These are phyloP conservation scores for Paraconiothyrium brasiliense DNA, from an alignment of 2,329 filamentous ascomycete genomes.

Conservation along the genomic window DNA sequence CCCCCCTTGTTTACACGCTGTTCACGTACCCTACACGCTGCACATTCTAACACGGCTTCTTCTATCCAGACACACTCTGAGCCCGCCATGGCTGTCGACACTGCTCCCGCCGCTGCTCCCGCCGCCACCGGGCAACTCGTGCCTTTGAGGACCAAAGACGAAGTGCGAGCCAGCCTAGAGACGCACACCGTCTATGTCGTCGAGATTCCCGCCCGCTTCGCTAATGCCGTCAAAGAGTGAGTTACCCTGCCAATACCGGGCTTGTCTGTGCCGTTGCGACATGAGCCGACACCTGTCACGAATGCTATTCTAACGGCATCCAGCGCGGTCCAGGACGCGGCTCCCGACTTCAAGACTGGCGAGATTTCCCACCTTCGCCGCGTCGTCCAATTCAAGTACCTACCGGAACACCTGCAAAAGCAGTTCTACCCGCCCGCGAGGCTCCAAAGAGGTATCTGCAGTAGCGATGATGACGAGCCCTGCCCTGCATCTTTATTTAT, in stretches of 20 bases:
- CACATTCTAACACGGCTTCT: conserved; percentile 4
- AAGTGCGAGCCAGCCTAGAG: conserved; percentile 59
- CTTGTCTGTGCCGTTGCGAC: not conserved
- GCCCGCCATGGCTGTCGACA: conserved; percentile 18
- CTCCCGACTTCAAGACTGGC: conserved; percentile 54
- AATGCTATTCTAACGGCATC: conserved; percentile 27
- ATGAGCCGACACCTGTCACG: not conserved
- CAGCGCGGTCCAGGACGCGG: conserved; percentile 57
- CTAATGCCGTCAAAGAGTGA: conserved; percentile 77
- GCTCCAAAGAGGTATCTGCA: conserved; percentile 43
- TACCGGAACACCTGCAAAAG: conserved; percentile 68
- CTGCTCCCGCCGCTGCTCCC: not conserved
- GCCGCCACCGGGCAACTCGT: conserved; percentile 29
- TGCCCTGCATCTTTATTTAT: conserved; percentile 38
- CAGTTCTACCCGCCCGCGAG: conserved; percentile 43
- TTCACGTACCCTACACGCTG: not conserved
- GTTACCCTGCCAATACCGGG: conserved; percentile 38
- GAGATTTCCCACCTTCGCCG: conserved; percentile 72
- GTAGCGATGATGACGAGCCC: conserved; percentile 31
- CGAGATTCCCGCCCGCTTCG: conserved; percentile 74
- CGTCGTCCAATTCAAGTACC: conserved; percentile 75
- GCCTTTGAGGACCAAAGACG: conserved; percentile 60
- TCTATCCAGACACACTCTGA: not conserved
- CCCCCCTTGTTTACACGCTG: not conserved
- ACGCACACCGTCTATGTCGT: conserved; percentile 75